These are phyloP conservation scores for Kodamaea sagamina DNA, from an alignment of 805 yeast genomes.

Conservation along the genomic window DNA sequence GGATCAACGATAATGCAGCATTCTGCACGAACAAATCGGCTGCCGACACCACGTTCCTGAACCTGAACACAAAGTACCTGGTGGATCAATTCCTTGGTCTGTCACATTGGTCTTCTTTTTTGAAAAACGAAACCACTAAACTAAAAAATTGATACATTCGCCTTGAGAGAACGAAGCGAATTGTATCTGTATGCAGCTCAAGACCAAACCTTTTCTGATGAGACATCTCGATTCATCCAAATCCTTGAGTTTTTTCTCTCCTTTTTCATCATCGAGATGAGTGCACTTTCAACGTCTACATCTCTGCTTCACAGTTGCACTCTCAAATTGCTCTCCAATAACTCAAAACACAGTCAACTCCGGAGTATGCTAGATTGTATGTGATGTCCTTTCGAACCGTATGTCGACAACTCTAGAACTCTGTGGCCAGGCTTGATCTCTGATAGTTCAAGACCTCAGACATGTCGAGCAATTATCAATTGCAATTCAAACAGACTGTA, in stretches of 20 bases:
- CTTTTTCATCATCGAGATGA: conserved; percentile 2
- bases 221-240: no score
- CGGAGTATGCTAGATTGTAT: conserved; percentile 1
- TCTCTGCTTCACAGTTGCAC: neutral
- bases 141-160: neutral
- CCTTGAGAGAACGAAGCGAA: neutral
- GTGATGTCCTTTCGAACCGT: neutral
- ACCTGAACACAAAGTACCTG: conserved; percentile 5
- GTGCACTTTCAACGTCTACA: neutral
- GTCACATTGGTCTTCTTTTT: neutral
- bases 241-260: neutral
- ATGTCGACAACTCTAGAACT: neutral
- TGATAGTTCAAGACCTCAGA: neutral
- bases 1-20: neutral
- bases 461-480: neutral
- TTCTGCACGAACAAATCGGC: no score
- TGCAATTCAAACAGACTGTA: neutral
- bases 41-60: conserved; percentile 1
- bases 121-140: conserved; percentile 12
- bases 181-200: no score
- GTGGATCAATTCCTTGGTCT: conserved; percentile 1
- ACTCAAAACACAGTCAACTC: neutral
- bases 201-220: no score
- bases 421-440: neutral
- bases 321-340: neutral